phyloP scores from a whole-genome alignment of 495 filamentous ascomycete species.

The Penicillium silybi region DNA sequence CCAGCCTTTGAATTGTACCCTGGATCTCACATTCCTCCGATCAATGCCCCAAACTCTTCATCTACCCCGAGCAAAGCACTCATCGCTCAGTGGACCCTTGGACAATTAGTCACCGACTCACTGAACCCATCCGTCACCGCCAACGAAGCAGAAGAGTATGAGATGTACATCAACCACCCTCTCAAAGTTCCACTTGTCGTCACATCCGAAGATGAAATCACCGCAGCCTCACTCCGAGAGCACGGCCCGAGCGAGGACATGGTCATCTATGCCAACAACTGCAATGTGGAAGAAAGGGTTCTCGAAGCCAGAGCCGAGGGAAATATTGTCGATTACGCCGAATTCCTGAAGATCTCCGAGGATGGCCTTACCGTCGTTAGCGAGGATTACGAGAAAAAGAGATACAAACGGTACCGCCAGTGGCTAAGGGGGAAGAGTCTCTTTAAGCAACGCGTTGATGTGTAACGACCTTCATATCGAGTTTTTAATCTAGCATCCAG shows the following conservation, averaged over 20 bases:
- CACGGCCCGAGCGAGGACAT: slow-evolving; percentile 59
- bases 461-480: slow-evolving; percentile 24
- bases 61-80: slow-evolving; percentile 54
- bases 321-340: slow-evolving; percentile 68
- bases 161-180: slow-evolving; percentile 87
- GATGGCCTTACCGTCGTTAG: slow-evolving; percentile 83
- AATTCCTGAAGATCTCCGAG: slow-evolving; percentile 70
- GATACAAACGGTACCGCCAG: slow-evolving; percentile 92
- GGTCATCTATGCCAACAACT: slow-evolving; percentile 64
- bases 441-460: slow-evolving; percentile 83
- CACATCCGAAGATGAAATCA: slow-evolving; percentile 59
- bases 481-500: slow-evolving; percentile 5
- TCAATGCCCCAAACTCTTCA: slow-evolving; percentile 20
- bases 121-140: slow-evolving; percentile 72
- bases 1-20: slow-evolving; percentile 23
- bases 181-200: slow-evolving; percentile 85
- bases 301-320: slow-evolving; percentile 51
- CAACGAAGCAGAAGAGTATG: slow-evolving; percentile 79
- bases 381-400: slow-evolving; percentile 81
- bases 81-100: slow-evolving; percentile 78
- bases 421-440: slow-evolving; percentile 91
- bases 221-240: slow-evolving; percentile 37
- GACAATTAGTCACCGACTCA: slow-evolving; percentile 74
- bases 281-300: slow-evolving; percentile 32
- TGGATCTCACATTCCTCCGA: slow-evolving; percentile 19